Base-by-base conservation (phyloP, 2,329 filamentous ascomycete species). In the Penicillium freii region DNA sequence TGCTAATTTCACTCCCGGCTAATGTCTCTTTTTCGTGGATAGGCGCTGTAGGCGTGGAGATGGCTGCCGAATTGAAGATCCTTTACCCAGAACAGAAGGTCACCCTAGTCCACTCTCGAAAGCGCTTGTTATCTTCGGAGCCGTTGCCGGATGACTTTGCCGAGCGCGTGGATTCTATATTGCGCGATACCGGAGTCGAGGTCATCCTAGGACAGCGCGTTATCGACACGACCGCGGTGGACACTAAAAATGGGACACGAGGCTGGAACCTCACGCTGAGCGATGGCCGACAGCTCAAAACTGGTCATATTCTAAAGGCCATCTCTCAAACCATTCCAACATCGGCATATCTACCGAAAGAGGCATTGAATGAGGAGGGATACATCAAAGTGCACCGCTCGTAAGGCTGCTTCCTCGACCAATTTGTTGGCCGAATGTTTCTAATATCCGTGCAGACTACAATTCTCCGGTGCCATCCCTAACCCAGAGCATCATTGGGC, bases 21-120 rank as follows among this genome's bases (percentile, higher is more conserved):
- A 10, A 42, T 13, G 13, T 23, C 49, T 21, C 43, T 23, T 21
- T 40, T 34, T 19, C 34, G 8, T 47, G 10, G 34, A 44, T 56
- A 84, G 82, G 88, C 49, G 90, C 90, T 7, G 90, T 92, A 1
- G 90, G 90, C 9, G 86, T 92, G 54, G 90, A 93, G 71, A 91
- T 93, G 81, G 89, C 90, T 0, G 85, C 88, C 1, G 90, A 94
- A 75, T 78, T 92, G 53, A 92, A 92, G 73, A 72, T 83, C 45
- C 77, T 86, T 25, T 81, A 87, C 59, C 89, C 90, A 0, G 67
- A 82, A 11, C 77, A 85, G 53, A 82, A 82, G 40, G 86, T 93
- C n/a, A 89, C 85, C 1, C 81, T 94, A 1, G 83, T 91, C 5
- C 90, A 93, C 71, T 92, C 89, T 4, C 81, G 88, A 21, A 78